phyloP scores from a whole-genome alignment of 2,329 filamentous ascomycete genomes.

The Microdochium paspali region DNA sequence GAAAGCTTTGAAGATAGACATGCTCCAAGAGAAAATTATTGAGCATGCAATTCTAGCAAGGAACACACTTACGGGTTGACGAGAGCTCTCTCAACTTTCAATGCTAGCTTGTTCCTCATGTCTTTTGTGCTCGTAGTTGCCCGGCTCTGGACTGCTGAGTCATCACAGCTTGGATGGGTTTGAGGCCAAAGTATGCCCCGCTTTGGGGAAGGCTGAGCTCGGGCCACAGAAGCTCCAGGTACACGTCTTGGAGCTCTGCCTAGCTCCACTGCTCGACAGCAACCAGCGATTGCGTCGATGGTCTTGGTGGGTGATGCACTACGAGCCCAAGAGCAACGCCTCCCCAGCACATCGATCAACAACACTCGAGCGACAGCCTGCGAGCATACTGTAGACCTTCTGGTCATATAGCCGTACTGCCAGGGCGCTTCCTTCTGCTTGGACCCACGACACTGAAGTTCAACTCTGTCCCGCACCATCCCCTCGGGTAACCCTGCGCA shows the following conservation, averaged over 20 bases:
- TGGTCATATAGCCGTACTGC: too few species aligned
- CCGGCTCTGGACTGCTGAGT: neutral
- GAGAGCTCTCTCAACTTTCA: too few species aligned
- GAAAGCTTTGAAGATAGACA: too few species aligned
- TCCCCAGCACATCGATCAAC: neutral
- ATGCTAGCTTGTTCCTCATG: too few species aligned
- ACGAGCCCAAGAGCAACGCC: neutral
- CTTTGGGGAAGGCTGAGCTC: neutral
- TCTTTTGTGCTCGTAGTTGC: too few species aligned
- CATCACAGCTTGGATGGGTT: neutral
- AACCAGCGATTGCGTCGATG: neutral
- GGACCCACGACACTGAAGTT: neutral
- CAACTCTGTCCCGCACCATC: neutral
- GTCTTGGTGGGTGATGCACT: neutral
- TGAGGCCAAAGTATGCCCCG: neutral
- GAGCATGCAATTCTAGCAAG: too few species aligned
- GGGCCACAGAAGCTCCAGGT: neutral
- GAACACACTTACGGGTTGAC: too few species aligned
- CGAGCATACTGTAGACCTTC: neutral
- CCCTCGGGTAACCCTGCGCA: neutral
- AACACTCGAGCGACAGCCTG: neutral
- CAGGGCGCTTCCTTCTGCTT: too few species aligned
- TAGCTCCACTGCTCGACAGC: neutral
- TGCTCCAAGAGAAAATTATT: too few species aligned
- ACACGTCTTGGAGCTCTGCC: slow-evolving; percentile 1